Evolutionary conservation across 2,329 filamentous ascomycete species (phyloP), one percentile per base, ranked within the genome.

Genomic region (Fusarium sp.): DNA sequence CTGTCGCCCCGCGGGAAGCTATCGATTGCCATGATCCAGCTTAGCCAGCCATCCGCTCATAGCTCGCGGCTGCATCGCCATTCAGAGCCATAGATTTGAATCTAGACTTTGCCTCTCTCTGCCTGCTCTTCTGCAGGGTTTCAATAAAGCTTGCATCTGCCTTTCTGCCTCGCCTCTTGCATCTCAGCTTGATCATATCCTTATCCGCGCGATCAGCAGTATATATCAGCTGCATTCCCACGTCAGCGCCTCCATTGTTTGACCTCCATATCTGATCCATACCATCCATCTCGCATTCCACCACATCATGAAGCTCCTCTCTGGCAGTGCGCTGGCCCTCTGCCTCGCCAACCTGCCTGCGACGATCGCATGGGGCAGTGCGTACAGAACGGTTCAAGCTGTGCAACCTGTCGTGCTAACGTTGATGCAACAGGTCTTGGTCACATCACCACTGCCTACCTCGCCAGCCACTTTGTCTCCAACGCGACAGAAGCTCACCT

Each of bases 391-490:
- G 20, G 42, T 31, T 53, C 22, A 11, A n/a, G 24, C 51, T 27
- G 44, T 35, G 27, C 27, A 27, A 16, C 51, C 29, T 40, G 6
- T 56, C 22, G 33, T 66, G 67, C 72, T 77, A 58, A 74, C 65
- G 59, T 22, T 16, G 35, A 46, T 10, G 35, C 44, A 20, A 17
- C 22, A 90, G 88, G 88, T 70, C 85, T 92, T 64, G 91, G 91
- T 2, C 91, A 93, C 80, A 89, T 91, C 77, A 90, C 91, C 5
- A 88, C 91, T 9, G 91, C 90, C 46, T 92, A 91, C 77, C 78
- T 93, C 24, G 91, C 91, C 12, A 86, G 85, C 74, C 87, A 87
- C 77, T 89, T 92, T 75, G 89, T 93, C 59, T 81, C 87, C 62
- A 84, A 87, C 38, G 79, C 85, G 33, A 92, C 91, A 16, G 83